Base-by-base conservation (phyloP, 2,329 filamentous ascomycete species). In the Colletotrichum tamarilloi region DNA sequence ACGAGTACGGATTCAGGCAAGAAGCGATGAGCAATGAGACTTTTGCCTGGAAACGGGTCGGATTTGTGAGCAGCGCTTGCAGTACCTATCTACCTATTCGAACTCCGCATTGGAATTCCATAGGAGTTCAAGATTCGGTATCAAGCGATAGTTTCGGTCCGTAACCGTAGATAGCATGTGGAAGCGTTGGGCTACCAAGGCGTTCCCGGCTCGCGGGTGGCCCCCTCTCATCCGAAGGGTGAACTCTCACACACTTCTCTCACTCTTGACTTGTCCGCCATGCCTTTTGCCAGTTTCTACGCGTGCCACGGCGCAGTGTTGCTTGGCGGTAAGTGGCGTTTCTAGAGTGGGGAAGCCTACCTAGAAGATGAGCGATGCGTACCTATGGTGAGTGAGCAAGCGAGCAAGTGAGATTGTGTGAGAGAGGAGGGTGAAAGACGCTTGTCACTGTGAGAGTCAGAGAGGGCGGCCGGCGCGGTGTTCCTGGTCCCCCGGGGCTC, bases 291-390 rank as follows among this genome's bases (percentile, higher is more conserved):
- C 38, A 7, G 7, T 49, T 22, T 19, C 16, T 19, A 42, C 14
- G 38, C 38, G 38, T 19, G 38, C 38, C 42, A 49, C 42, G 42
- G 42, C 8, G 57, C 57, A 38, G 32, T 42, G n/a, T 16, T 32
- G 42, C 32, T 60, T 26, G 57, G 57, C 57, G 24, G 28, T 30
- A 58, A 63, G 58, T 68, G 66, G 66, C 66, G 26, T 68, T 35
- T 60, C 60, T 68, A 30, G 56, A 46, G 24, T 38, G 32, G 32
- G 35, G 57, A 59, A 59, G 22, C n/a, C n/a, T 24, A 22, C n/a
- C n/a, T 24, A 22, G n/a, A 16, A 38, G 42, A 49, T 49, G 42
- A 49, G 42, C 42, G 42, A 49, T 11, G 42, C 42, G 19, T 49
- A 35, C 32, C 11, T 12, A 35, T 35, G 32, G 32, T 12, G 32